Evolutionary conservation across 148 eudicot species (phyloP).

Genomic region (Camellia lanceoleosa): DNA sequence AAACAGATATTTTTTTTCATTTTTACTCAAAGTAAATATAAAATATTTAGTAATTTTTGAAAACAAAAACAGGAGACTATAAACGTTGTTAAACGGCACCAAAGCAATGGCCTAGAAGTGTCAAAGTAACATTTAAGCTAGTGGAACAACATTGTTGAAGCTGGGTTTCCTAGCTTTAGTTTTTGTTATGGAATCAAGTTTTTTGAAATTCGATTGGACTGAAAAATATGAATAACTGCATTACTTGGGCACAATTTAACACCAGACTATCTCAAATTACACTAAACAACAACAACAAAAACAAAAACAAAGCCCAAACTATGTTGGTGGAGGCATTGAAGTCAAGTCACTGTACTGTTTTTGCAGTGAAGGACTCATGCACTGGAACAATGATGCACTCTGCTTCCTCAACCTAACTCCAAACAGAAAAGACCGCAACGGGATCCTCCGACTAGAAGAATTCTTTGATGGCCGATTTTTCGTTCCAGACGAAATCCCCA

Average conservation of each 20-base stretch:
- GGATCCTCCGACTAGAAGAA: conserved; percentile 45
- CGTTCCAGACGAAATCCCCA: conserved; percentile 30
- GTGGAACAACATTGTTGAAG: too few relatives aligned
- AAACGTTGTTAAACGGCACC: too few relatives aligned
- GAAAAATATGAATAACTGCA: neutral
- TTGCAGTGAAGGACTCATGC: conserved; percentile 47
- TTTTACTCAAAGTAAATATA: too few relatives aligned
- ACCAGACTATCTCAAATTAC: neutral
- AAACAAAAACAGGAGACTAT: too few relatives aligned
- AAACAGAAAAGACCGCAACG: conserved; percentile 64
- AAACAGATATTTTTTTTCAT: too few relatives aligned
- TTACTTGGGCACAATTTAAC: neutral
- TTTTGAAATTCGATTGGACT: too few relatives aligned
- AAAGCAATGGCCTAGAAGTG: too few relatives aligned
- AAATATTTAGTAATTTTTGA: too few relatives aligned
- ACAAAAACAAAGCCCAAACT: neutral
- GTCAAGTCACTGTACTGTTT: conserved; percentile 33
- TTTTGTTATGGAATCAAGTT: too few relatives aligned
- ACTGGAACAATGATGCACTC: conserved; percentile 47
- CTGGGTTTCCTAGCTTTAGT: too few relatives aligned
- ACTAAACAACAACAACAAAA: neutral
- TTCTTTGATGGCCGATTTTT: conserved; percentile 25
- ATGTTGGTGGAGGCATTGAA: neutral
- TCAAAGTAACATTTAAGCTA: too few relatives aligned
- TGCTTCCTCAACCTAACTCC: conserved; percentile 64